Percentiles rank a stretch among this genome's conserved stretches.
These are phyloP conservation scores for Mediolabrus comicus DNA, from an alignment of 108 stramenopile species.

Conservation along the genomic window DNA sequence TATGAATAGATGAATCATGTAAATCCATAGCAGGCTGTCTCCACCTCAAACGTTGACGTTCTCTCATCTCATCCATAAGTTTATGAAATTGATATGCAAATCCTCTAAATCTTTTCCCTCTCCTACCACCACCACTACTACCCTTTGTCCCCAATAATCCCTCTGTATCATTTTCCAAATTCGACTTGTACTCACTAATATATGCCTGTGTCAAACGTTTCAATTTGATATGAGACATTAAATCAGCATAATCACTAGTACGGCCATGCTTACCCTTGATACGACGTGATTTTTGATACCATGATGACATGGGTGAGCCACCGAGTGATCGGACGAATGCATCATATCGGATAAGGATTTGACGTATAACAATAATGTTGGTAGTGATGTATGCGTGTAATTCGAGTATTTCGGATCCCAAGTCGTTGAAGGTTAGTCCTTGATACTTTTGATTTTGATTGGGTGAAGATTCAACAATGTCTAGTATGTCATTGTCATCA, in stretches of 20 bases:
- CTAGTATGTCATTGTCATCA: not conserved
- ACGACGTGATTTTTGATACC: constrained; percentile 47
- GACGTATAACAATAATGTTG: constrained; percentile 60
- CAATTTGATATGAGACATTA: constrained; percentile 23
- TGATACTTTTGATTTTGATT: not conserved
- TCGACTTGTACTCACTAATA: constrained; percentile 16
- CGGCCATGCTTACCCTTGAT: constrained; percentile 12
- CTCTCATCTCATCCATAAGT: constrained; percentile 23
- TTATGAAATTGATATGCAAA: constrained; percentile 17
- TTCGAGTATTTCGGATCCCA: constrained; percentile 59
- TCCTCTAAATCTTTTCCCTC: constrained; percentile 9
- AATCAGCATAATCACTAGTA: constrained; percentile 20
- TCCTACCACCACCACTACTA: not conserved
- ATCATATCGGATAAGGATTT: constrained; percentile 73
- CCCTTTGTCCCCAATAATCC: constrained; percentile 1
- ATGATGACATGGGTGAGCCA: constrained; percentile 62
- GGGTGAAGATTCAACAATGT: not conserved
- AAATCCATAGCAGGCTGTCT: constrained; percentile 22
- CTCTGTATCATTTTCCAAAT: not conserved
- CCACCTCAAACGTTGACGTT: constrained; percentile 13
- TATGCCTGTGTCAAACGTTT: constrained; percentile 23
- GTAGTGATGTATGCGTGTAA: constrained; percentile 62
- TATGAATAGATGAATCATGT: not conserved
- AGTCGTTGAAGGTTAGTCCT: constrained; percentile 22
- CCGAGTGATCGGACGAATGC: constrained; percentile 57